phyloP scores from a whole-genome alignment of 441 rosid species.

The Raphanus hybrid region DNA sequence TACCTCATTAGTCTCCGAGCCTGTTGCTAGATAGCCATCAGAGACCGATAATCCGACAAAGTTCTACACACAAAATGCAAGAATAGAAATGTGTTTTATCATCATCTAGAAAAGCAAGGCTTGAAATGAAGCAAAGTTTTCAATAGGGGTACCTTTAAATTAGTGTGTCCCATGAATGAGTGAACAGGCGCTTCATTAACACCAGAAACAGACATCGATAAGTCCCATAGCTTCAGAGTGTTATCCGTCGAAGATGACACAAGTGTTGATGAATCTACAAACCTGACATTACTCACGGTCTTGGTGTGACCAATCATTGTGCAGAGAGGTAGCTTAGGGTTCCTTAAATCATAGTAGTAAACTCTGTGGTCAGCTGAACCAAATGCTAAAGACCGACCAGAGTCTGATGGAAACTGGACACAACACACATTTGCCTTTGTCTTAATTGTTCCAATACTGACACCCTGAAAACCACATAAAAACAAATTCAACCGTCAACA shows the following conservation, averaged over 20 bases:
- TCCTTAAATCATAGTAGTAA: slow-evolving; percentile 92
- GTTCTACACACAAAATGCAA: slow-evolving; percentile 60
- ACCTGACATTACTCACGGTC: slow-evolving; percentile 96
- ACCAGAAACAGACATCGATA: slow-evolving; percentile 72
- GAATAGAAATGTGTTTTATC: neutral
- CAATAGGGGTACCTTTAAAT: neutral
- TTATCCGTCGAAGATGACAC: slow-evolving; percentile 97
- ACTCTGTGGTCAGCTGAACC: slow-evolving; percentile 96
- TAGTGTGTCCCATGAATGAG: slow-evolving; percentile 48
- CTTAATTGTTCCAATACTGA: slow-evolving; percentile 81
- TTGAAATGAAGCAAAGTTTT: neutral
- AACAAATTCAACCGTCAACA: slow-evolving; percentile 5
- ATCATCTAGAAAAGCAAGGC: slow-evolving; percentile 9
- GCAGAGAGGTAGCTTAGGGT: slow-evolving; percentile 77
- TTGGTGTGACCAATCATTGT: slow-evolving; percentile 83
- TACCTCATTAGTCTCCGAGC: slow-evolving; percentile 98
- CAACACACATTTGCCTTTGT: slow-evolving; percentile 94
- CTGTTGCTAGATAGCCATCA: slow-evolving; percentile 98
- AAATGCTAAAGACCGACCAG: slow-evolving; percentile 82
- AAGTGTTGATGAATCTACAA: slow-evolving; percentile 70
- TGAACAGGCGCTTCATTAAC: slow-evolving; percentile 76
- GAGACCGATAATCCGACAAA: slow-evolving; percentile 95
- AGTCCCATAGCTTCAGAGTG: slow-evolving; percentile 96
- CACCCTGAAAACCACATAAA: slow-evolving; percentile 61
- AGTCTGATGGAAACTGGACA: slow-evolving; percentile 85